phyloP scores from a whole-genome alignment of 2,329 filamentous ascomycete species.

The Microsporum canis region DNA sequence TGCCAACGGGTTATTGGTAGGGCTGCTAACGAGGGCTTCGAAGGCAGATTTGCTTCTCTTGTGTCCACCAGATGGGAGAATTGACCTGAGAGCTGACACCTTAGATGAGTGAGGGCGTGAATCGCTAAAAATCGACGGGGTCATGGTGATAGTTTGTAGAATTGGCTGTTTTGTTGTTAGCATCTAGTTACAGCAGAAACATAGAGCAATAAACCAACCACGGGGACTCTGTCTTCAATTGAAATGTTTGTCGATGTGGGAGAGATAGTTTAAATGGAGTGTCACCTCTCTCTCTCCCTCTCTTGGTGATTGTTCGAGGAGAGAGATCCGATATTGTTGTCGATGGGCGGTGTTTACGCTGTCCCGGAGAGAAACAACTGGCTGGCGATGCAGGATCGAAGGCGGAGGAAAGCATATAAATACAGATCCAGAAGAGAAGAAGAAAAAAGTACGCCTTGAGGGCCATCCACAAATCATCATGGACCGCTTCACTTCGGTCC shows the following conservation, averaged over 20 bases:
- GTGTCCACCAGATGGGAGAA: slow-evolving; percentile 42
- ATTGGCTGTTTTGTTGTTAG: background rate
- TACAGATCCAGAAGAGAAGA: background rate
- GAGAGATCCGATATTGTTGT: background rate
- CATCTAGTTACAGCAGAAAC: background rate
- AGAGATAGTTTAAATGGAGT: background rate
- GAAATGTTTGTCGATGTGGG: background rate
- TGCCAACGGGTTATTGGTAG: slow-evolving; percentile 12
- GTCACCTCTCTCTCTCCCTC: background rate
- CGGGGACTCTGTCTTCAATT: background rate
- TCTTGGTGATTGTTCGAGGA: background rate
- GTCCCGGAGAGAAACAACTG: background rate
- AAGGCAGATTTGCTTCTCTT: slow-evolving; percentile 36
- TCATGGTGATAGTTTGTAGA: background rate
- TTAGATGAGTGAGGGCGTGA: slow-evolving; percentile 25
- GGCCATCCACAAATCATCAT: background rate
- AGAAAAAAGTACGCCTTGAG: background rate
- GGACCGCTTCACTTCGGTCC: slow-evolving; percentile 3
- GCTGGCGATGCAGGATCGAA: background rate
- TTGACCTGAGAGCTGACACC: slow-evolving; percentile 42
- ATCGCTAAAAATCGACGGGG: slow-evolving; percentile 24
- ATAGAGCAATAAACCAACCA: slow-evolving; percentile 1
- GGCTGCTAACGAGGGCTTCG: slow-evolving; percentile 18
- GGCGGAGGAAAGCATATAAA: background rate
- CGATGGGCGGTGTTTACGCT: background rate